Base-by-base conservation (phyloP, 2,329 filamentous ascomycete species). In the Verticillium klebahnii region DNA sequence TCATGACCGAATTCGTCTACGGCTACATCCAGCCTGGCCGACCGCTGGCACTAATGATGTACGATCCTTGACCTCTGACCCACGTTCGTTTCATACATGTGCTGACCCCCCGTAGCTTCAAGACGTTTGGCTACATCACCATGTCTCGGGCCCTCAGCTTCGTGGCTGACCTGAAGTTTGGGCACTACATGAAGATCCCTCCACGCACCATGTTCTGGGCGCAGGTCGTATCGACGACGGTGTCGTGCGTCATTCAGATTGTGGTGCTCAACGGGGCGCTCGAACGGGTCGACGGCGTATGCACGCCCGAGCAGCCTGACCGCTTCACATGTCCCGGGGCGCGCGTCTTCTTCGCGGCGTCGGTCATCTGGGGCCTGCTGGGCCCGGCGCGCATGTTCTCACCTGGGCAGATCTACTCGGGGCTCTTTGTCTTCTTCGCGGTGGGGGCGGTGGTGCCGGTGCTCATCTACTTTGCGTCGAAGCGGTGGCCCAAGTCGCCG, bases 21-120 rank as follows among this genome's bases (percentile, higher is more conserved):
- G 90, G 90, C 1, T 92, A 92, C 69, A 89, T 92, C 68, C 88
- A 91, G 65, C 89, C 89, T 0, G 90, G 90, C 2, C 78, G 84
- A 6, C 89, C 90, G 0, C 76, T 92, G 60, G 89, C 87, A 0
- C 83, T 92, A 64, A 92, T 93, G 89, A 80, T 92, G 77, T 90
- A 70, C 66, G 78, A 69, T 32, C 25, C 4, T 31, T n/a, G 29
- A 29, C 29, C 58, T 63, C 8, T 62, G 34, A 36, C 62, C 40
- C 2, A 2, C 23, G 2, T 60, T 34, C n/a, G 45, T 23, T 19
- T 19, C 15, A 31, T 3, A n/a, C 9, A 25, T 29, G 29, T 54
- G 14, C 69, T 73, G 58, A 73, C 60, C 4, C 1, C 3, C 7
- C 17, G 5, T 31, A 85, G 83, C 17, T 87, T 87, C 74, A 87